These are phyloP conservation scores for Ephemerocybe angulata DNA, from an alignment of 768 basidiomycete species.

Conservation along the genomic window DNA sequence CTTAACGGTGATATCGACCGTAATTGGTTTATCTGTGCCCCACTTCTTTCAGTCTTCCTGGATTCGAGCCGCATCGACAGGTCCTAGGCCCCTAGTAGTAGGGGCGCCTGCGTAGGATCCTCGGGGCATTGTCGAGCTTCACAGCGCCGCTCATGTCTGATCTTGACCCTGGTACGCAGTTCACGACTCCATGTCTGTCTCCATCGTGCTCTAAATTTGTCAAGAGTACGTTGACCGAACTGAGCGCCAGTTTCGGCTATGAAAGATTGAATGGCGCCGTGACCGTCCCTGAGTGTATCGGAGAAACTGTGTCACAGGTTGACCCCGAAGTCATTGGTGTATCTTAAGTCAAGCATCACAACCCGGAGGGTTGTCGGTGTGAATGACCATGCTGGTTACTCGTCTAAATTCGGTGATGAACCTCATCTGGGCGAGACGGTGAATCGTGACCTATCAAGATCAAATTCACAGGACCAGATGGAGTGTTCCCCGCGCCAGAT, in stretches of 20 bases:
- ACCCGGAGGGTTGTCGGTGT: slow-evolving; percentile 1
- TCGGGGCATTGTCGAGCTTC: slow-evolving; percentile 1
- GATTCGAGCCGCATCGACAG: background rate
- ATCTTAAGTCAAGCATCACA: background rate
- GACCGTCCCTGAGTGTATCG: background rate
- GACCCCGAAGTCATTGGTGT: background rate
- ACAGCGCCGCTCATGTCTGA: background rate
- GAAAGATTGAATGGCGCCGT: too few relatives aligned
- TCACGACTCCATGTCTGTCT: background rate
- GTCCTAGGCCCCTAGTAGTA: background rate
- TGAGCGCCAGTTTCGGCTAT: too few relatives aligned
- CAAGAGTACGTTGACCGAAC: too few relatives aligned
- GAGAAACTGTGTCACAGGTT: background rate
- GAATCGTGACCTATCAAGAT: background rate
- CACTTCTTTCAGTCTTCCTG: background rate
- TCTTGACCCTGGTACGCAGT: background rate
- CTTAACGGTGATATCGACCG: too few relatives aligned
- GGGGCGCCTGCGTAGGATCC: background rate
- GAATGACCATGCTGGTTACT: background rate
- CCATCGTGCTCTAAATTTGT: background rate
- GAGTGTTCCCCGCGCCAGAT: background rate
- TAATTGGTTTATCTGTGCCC: too few relatives aligned
- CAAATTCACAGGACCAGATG: background rate
- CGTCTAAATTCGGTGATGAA: background rate
- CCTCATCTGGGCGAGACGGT: background rate